Conservation (phyloP, 2,329 filamentous ascomycete species). For the Diaporthe humulicola region DNA sequence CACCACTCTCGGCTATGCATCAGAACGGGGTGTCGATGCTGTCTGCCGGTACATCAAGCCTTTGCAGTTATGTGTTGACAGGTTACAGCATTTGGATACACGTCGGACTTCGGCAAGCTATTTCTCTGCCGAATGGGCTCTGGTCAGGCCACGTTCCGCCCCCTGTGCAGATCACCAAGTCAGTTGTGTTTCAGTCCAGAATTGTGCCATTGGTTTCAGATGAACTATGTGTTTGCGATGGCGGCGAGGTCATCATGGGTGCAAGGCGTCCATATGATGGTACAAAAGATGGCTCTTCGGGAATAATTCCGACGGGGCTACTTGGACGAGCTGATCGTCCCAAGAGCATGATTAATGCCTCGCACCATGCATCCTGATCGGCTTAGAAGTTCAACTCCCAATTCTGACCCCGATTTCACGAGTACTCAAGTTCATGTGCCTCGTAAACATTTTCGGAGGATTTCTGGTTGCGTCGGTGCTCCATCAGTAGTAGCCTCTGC, state of each 20-base stretch:
- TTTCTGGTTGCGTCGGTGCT: neutral
- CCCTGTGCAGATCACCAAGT: neutral
- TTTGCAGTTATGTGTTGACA: neutral
- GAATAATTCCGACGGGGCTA: neutral
- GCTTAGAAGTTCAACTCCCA: neutral
- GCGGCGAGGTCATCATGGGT: neutral
- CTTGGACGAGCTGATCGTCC: neutral
- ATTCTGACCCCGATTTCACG: neutral
- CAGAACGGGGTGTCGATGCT: neutral
- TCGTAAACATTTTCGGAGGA: neutral
- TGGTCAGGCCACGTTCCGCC: neutral
- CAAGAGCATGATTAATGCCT: neutral
- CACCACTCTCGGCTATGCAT: slow-evolving; percentile 16
- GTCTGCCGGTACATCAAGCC: neutral
- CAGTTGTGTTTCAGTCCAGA: neutral
- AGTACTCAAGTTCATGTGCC: neutral
- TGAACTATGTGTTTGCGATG: neutral
- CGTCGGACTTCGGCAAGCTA: neutral
- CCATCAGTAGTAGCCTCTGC: no score
- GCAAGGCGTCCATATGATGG: neutral
- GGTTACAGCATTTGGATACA: neutral
- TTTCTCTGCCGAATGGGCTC: neutral
- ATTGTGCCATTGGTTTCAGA: neutral
- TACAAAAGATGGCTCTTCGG: neutral
- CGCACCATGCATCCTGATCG: neutral